Conservation (phyloP, 306 rosid species). For the cucumber (Cucumis sativus) region DNA sequence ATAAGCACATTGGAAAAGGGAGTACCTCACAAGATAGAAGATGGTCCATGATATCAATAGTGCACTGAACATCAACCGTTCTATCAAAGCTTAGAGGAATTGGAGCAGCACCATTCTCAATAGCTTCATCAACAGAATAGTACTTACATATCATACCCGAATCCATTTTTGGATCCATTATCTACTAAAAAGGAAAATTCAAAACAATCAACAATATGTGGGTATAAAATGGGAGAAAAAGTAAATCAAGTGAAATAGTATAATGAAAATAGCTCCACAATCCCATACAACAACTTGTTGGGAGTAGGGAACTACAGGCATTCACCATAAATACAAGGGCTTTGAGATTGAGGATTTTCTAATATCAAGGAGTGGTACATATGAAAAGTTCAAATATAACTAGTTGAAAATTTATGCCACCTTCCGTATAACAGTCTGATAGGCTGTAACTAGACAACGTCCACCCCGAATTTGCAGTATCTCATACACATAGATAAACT, state of each 20-base stretch:
- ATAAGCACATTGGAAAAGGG: slow-evolving; percentile 14
- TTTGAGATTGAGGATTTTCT: not conserved
- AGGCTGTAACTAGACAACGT: not conserved
- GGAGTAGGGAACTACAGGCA: not conserved
- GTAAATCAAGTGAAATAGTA: not conserved
- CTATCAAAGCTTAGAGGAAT: slow-evolving; percentile 69
- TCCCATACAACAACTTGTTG: not conserved
- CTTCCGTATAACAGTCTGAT: not conserved
- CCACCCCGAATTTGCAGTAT: not conserved
- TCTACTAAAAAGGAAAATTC: slow-evolving; percentile 29
- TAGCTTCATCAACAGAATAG: slow-evolving; percentile 91
- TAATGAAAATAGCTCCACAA: not conserved
- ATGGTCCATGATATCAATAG: slow-evolving; percentile 89
- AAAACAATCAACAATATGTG: not conserved
- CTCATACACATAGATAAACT: not conserved
- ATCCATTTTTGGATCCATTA: slow-evolving; percentile 99
- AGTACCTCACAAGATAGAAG: slow-evolving; percentile 89
- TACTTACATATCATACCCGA: slow-evolving; percentile 71
- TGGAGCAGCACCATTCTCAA: slow-evolving; percentile 92
- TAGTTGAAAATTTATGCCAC: not conserved
- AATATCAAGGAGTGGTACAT: not conserved
- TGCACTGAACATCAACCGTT: slow-evolving; percentile 53
- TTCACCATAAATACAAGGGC: not conserved
- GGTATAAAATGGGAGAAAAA: not conserved
- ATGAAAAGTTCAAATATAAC: not conserved